Evolutionary conservation across 1,139 yeast species (phyloP), one percentile per base, ranked within the genome.

Genomic region (Nakaseomyces kungkrabaensis): DNA sequence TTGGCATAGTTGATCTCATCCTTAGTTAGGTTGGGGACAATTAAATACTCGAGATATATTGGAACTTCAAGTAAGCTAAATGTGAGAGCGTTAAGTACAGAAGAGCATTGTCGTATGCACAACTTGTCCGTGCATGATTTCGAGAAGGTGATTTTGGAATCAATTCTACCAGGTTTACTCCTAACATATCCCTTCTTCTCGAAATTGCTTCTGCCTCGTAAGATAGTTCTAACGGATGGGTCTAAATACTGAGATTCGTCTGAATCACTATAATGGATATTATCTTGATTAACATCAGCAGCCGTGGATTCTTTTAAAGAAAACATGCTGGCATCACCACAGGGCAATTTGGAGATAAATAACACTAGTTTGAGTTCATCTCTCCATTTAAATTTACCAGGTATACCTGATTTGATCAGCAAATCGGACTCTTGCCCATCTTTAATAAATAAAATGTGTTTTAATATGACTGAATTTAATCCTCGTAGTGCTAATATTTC

Each of bases 61-160:
- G 68, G 61, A 17, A 72, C 67, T 45, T 62, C 63, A 5, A 81
- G 61, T 33, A 81, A 54, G 1, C 59, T 57, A 45, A 76, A 69
- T 1, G 78, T 74, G 4, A 82, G 62, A 3, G 80, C 67, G 54
- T 76, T 78, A 38, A 82, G 66, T 3, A 87, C 52, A 0, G 96
- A 89, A 0, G 75, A 71, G 37, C 72, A 68, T 62, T 87, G 96
- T 50, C 76, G 74, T 47, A 82, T 52, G 41, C 87, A 75, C 31
- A 90, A 62, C 60, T 90, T 90, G 63, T 90, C 97, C 0, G 95
- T 81, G 63, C 97, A 90, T 0, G 96, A 86, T 62, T 89, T 90
- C 42, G 95, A 85, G 42, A 75, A 66, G 0, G 95, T 78, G 2
- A 80, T 55, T 1, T 76, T 72, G 3, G 96, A 83, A 62, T 90